A percentile compares a stretch with the other conserved stretches of the same genome.
Conservation (phyloP, 345 rosid species). For the Eucalyptus melliodora region DNA sequence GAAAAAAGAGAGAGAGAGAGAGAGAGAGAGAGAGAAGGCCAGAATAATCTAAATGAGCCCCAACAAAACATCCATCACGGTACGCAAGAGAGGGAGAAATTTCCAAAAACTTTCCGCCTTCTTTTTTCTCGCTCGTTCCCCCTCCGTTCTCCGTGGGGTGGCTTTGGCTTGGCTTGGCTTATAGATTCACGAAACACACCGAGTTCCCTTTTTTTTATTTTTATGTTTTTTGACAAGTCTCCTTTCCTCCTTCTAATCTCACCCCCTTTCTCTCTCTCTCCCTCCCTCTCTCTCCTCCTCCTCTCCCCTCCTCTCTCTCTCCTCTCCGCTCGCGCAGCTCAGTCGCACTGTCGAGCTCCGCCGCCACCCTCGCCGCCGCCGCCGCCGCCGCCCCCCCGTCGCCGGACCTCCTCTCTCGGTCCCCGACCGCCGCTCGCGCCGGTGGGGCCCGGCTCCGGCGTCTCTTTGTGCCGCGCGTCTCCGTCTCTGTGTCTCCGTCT, state of each 20-base stretch:
- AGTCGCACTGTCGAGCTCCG: neutral
- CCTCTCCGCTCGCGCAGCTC: neutral
- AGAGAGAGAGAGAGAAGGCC: too few species aligned
- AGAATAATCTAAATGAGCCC: neutral
- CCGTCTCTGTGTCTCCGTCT: neutral
- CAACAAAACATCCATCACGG: neutral
- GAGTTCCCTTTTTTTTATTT: neutral
- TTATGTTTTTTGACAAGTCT: neutral
- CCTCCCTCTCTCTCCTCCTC: neutral
- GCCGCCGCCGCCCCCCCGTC: neutral
- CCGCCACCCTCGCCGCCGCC: neutral
- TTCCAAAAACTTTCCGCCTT: neutral
- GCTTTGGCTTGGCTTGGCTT: neutral
- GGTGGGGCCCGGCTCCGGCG: neutral
- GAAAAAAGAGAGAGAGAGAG: rapidly evolving
- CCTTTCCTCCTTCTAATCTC: neutral
- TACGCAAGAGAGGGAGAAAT: neutral
- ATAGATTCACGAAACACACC: neutral
- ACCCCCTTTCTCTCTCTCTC: neutral
- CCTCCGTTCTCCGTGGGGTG: too few species aligned
- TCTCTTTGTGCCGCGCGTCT: neutral
- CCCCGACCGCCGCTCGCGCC: neutral
- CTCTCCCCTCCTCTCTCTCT: too few species aligned
- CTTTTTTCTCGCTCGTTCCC: neutral
- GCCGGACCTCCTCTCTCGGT: neutral